These are phyloP conservation scores for Aspergillus intermedius DNA, from an alignment of 2,329 filamentous ascomycete genomes.

Conservation along the genomic window DNA sequence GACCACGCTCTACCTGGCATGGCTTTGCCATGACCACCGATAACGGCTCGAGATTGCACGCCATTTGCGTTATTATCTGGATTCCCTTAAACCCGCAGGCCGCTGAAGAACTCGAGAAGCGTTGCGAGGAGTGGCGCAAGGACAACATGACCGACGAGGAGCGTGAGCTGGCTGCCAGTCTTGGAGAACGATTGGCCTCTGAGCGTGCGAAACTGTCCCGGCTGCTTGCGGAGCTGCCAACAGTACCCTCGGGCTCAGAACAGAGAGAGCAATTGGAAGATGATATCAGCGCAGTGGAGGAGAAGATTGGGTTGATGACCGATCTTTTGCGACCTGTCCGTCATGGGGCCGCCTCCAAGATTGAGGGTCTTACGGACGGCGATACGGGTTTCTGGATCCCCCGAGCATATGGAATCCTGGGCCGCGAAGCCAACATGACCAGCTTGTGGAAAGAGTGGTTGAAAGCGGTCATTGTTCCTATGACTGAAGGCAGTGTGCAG, in stretches of 20 bases:
- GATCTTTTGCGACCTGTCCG: constrained; percentile 87
- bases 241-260: constrained; percentile 69
- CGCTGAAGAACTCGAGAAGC: constrained; percentile 65
- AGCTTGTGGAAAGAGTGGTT: constrained; percentile 99
- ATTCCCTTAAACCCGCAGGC: constrained; percentile 74
- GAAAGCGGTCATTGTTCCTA: constrained; percentile 85
- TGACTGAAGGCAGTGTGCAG: constrained; percentile 79
- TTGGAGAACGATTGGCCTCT: constrained; percentile 77
- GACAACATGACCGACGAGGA: constrained; percentile 98
- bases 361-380: constrained; percentile 89
- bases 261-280: constrained; percentile 83
- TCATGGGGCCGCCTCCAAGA: constrained; percentile 92
- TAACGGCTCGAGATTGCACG: constrained; percentile 86
- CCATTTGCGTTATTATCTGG: constrained; percentile 88
- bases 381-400: constrained; percentile 96
- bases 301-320: constrained; percentile 95
- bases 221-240: constrained; percentile 74
- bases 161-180: constrained; percentile 81
- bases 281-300: constrained; percentile 89
- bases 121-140: constrained; percentile 82
- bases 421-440: constrained; percentile 73
- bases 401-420: constrained; percentile 85
- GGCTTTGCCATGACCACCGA: constrained; percentile 96
- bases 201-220: constrained; percentile 88
- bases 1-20: constrained; percentile 95